These are phyloP conservation scores for Echria macrotheca DNA, from an alignment of 495 filamentous ascomycete genomes.

Conservation along the genomic window DNA sequence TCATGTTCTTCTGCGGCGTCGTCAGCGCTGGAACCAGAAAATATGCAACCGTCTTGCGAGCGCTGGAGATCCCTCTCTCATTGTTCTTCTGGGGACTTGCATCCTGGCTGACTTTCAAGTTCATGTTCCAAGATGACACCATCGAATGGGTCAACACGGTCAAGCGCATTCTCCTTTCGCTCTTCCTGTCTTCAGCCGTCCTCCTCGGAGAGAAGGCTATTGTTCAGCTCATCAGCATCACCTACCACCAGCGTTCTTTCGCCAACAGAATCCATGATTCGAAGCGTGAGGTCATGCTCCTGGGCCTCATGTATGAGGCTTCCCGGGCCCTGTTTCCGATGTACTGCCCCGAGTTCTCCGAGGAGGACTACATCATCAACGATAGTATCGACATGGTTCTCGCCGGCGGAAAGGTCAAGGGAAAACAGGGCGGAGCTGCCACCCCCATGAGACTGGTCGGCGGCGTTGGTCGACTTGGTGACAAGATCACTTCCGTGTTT, in stretches of 20 bases:
- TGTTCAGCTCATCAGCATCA: slow-evolving; percentile 88
- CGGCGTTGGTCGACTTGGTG: slow-evolving; percentile 75
- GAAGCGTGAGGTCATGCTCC: slow-evolving; percentile 73
- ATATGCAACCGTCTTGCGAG: slow-evolving; percentile 75
- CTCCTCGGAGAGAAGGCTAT: slow-evolving; percentile 75
- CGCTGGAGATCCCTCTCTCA: slow-evolving; percentile 78
- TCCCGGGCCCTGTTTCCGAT: slow-evolving; percentile 82
- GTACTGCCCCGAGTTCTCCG: slow-evolving; percentile 82
- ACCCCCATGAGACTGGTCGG: slow-evolving; percentile 75
- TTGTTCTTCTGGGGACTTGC: slow-evolving; percentile 83
- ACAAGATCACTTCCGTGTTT: slow-evolving; percentile 85
- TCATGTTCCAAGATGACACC: slow-evolving; percentile 42
- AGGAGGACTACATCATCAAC: slow-evolving; percentile 87
- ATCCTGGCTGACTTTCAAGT: slow-evolving; percentile 73
- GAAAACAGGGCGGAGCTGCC: slow-evolving; percentile 50
- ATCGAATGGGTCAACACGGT: slow-evolving; percentile 46
- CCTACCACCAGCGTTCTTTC: slow-evolving; percentile 93
- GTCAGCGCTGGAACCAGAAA: slow-evolving; percentile 89
- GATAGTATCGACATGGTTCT: slow-evolving; percentile 60
- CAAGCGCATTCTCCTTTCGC: slow-evolving; percentile 66
- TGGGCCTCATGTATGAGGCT: slow-evolving; percentile 83
- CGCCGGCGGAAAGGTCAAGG: slow-evolving; percentile 40
- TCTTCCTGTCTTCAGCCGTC: slow-evolving; percentile 71
- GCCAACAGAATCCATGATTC: slow-evolving; percentile 79
- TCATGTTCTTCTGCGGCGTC: slow-evolving; percentile 83